These are phyloP conservation scores for Salix udensis DNA, from an alignment of 345 rosid species.

Conservation along the genomic window DNA sequence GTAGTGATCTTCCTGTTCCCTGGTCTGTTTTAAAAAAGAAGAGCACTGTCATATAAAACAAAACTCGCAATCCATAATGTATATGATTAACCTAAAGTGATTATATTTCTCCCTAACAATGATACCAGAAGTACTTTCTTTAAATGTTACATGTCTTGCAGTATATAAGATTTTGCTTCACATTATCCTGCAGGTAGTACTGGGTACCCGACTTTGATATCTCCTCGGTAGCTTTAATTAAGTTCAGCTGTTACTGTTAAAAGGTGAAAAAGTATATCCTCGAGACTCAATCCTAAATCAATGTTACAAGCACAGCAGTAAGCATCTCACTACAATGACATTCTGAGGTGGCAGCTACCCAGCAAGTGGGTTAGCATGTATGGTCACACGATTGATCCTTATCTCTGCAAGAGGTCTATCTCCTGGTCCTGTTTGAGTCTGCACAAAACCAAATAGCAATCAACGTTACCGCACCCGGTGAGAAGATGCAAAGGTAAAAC, in stretches of 20 bases:
- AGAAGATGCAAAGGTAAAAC: not conserved
- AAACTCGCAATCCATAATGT: not conserved
- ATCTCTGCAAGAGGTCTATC: slow-evolving; percentile 97
- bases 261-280: not conserved
- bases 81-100: not conserved
- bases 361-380: slow-evolving; percentile 97
- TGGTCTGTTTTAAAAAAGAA: not conserved
- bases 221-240: not conserved
- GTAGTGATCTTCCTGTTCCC: not conserved
- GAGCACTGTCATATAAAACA: not conserved
- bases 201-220: not conserved
- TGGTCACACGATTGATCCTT: slow-evolving; percentile 84
- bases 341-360: slow-evolving; percentile 33
- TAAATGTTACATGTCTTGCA: not conserved
- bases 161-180: not conserved
- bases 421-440: slow-evolving; percentile 87
- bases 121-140: not conserved
- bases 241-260: not conserved
- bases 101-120: not conserved
- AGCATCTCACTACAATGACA: not conserved
- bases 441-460: slow-evolving; percentile 22
- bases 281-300: not conserved
- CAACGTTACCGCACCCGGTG: not conserved
- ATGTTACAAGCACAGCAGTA: not conserved
- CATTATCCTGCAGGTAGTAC: not conserved